A percentile compares a stretch with the other conserved stretches of the same genome.
Conservation (phyloP, 1,139 yeast species). For the Lizanozyma gosingica region DNA sequence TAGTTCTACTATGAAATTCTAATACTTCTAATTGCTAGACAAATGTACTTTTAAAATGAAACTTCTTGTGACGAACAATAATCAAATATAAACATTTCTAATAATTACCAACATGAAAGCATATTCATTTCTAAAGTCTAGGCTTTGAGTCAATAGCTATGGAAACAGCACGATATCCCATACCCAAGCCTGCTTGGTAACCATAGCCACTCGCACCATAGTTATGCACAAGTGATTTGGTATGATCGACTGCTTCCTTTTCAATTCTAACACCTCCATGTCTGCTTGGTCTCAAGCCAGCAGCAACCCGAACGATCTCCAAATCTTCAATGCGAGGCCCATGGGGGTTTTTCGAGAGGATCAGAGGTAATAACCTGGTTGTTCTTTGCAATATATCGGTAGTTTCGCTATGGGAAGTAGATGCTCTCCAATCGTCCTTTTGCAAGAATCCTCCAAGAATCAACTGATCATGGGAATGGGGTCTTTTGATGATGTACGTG, state of each 20-base stretch:
- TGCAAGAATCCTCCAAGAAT: slow-evolving; percentile 65
- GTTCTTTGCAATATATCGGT: slow-evolving; percentile 52
- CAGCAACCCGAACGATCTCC: slow-evolving; percentile 48
- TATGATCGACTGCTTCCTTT: slow-evolving; percentile 27
- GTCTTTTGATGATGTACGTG: slow-evolving; percentile 64
- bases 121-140: not conserved
- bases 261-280: slow-evolving; percentile 63
- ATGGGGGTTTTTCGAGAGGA: slow-evolving; percentile 26
- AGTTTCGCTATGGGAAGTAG: slow-evolving; percentile 45
- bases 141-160: not conserved
- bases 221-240: slow-evolving; percentile 42
- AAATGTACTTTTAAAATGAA: too few relatives aligned
- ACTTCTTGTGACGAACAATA: too few relatives aligned
- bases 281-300: slow-evolving; percentile 66
- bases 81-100: too few relatives aligned
- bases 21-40: too few relatives aligned
- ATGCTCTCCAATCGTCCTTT: slow-evolving; percentile 47
- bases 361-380: slow-evolving; percentile 43
- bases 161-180: slow-evolving; percentile 42
- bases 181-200: slow-evolving; percentile 63
- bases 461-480: slow-evolving; percentile 50
- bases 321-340: slow-evolving; percentile 18
- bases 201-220: slow-evolving; percentile 78
- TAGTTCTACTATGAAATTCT: too few relatives aligned
- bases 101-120: too few relatives aligned